phyloP scores from a whole-genome alignment of 2,329 filamentous ascomycete genomes.

The Hymenoscyphus fructigenus region DNA sequence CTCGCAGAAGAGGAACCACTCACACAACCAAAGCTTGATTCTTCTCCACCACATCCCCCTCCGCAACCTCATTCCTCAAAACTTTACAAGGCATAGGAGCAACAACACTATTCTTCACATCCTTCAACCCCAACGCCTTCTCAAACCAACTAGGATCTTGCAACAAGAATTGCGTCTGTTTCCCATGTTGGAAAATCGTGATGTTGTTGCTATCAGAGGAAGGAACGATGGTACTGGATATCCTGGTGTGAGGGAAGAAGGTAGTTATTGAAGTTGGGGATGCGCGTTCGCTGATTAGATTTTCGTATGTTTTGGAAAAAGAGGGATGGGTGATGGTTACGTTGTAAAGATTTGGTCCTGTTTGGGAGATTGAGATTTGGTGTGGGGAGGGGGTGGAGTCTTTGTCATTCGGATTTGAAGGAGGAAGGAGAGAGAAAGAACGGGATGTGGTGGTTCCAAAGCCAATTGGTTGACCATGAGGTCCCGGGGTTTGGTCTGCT shows the following conservation, averaged over 20 bases:
- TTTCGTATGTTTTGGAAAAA: slow-evolving; percentile 37
- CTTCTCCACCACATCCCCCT: slow-evolving; percentile 80
- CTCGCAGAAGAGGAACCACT: slow-evolving; percentile 37
- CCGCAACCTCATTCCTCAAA: slow-evolving; percentile 80
- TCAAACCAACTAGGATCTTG: slow-evolving; percentile 75
- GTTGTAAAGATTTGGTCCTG: slow-evolving; percentile 39
- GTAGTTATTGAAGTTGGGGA: slow-evolving; percentile 53
- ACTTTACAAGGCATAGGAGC: slow-evolving; percentile 99
- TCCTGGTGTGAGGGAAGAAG: slow-evolving; percentile 78
- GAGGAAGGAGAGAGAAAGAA: slow-evolving; percentile 31
- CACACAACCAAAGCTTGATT: slow-evolving; percentile 83
- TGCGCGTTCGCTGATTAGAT: slow-evolving; percentile 47
- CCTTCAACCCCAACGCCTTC: slow-evolving; percentile 81
- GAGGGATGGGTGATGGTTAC: slow-evolving; percentile 49
- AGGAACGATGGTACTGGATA: slow-evolving; percentile 73
- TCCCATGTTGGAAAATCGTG: slow-evolving; percentile 73
- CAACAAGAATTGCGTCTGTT: slow-evolving; percentile 58
- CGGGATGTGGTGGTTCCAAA: slow-evolving; percentile 40
- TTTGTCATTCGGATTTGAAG: background rate
- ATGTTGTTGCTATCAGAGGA: slow-evolving; percentile 54
- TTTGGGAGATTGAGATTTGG: slow-evolving; percentile 34
- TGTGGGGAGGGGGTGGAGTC: slow-evolving; percentile 18
- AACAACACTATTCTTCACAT: slow-evolving; percentile 76
- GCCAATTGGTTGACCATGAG: slow-evolving; percentile 51
- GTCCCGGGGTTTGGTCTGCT: slow-evolving; percentile 33